Evolutionary conservation across 495 filamentous ascomycete species (phyloP), one percentile per base, ranked within the genome.

Genomic region (Talaromyces wortmannii): DNA sequence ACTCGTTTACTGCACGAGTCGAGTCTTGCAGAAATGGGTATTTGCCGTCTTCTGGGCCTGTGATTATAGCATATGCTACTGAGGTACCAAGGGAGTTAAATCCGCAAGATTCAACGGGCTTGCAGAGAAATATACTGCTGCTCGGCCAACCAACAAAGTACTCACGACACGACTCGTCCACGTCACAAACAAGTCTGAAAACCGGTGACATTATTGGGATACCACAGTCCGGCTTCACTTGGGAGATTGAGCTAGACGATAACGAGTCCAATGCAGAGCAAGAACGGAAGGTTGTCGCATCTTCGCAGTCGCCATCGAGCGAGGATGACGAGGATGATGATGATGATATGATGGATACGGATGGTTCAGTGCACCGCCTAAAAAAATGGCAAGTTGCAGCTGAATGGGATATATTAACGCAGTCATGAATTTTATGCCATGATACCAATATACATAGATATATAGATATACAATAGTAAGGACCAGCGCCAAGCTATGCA

Each of bases 341-440:
- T 23, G 23, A 23, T 23, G 23, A 1, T 23, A 23, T 23, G 43
- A 44, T 51, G 48, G 36, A 43, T 23, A 51, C 32, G n/a, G 18
- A 36, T 23, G 7, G 11, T 29, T 47, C 33, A 16, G 44, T 17
- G 44, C 10, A 6, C 2, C 17, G 31, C 36, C 17, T 31, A 18
- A 59, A 58, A 13, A 62, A 54, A 36, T 76, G 73, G 72, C 58
- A 68, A 10, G 63, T 76, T 31, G 67, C 59, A n/a, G 67, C 72
- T 63, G 70, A 76, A 53, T 76, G 73, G 73, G 69, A 73, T 44
- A 18, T 73, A 13, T 23, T 75, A 17, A 49, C n/a, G 11, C 12
- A 44, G 42, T 17, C 16, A 10, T 15, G 31, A 33, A 18, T 10
- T 23, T 52, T 16, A 18, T 13, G n/a, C 12, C 12, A 11, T 42